Base-by-base conservation (phyloP, 1,139 yeast genomes). In the Hemisphaericaspora lyxosophila region DNA sequence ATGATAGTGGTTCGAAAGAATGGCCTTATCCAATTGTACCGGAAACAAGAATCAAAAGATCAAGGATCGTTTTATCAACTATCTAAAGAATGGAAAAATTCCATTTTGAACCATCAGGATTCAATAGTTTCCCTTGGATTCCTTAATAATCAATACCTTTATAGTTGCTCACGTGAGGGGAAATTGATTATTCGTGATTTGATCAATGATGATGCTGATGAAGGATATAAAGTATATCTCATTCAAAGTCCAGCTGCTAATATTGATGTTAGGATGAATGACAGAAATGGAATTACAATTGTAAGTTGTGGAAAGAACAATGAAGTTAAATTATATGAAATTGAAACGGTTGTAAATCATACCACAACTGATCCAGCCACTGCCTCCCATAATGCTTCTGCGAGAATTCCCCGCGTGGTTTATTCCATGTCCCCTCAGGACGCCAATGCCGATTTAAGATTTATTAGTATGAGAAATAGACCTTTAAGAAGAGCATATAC, bases 251-350 rank as follows among this genome's bases (percentile, higher is more conserved):
- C 75, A 1, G 58, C 75, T 2, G 57, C 67, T 13, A 59, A 63
- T 26, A 54, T 72, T 25, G 55, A 62, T 25, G 54, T 70, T 3
- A 43, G 42, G 12, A 40, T 44, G 32, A 36, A 26, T 35, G 35
- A 37, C 12, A 47, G 38, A 20, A 46, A 43, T 23, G 47, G 49
- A 11, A 40, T 54, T 17, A 35, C 44, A 4, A 51, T 66, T 23
- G 68, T 67, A 1, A 55, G 66, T 37, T 78, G 78, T 2, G 80
- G 81, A 3, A 67, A 71, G 44, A 68, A 72, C 39, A 64, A 65
- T 36, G 78, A 70, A 31, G 49, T 75, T 23, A 67, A 67, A 40
- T 36, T 59, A 19, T 66, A 64, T 40, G 55, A 54, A 12, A 42
- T 54, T 12, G 43, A 41, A 18, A 17, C 31, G n/a, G n/a, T n/a